Conservation (phyloP, 2,329 filamentous ascomycete species). For the Zymoseptoria crescenta region DNA sequence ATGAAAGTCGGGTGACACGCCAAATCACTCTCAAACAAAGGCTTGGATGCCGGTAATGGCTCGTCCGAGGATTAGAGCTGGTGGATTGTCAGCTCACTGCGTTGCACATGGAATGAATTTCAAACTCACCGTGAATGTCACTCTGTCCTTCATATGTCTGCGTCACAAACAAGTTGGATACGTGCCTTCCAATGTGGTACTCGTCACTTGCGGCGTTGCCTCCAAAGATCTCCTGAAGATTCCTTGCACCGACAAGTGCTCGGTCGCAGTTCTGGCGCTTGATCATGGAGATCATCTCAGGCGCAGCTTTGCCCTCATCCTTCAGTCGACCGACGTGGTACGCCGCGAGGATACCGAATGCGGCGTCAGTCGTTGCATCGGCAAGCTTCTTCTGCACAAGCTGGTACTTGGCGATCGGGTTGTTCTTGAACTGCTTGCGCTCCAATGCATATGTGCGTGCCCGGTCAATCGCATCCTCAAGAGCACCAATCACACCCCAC, state of each 20-base stretch:
- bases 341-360: conserved; percentile 82
- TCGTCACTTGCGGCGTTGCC: conserved; percentile 98
- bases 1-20: background rate
- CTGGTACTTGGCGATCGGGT: conserved; percentile 92
- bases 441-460: conserved; percentile 84
- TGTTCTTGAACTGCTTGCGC: conserved; percentile 90
- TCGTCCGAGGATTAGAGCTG: conserved; percentile 43
- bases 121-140: conserved; percentile 80
- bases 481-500: conserved; percentile 83
- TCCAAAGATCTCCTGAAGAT: conserved; percentile 89
- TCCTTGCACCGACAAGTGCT: conserved; percentile 70
- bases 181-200: conserved; percentile 89
- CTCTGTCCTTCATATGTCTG: conserved; percentile 98
- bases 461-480: conserved; percentile 82
- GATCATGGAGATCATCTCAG: conserved; percentile 96
- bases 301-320: conserved; percentile 76
- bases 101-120: background rate
- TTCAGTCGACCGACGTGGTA: conserved; percentile 88
- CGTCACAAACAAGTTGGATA: conserved; percentile 91
- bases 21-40: conserved; percentile 41
- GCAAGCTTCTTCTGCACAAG: conserved; percentile 96
- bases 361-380: conserved; percentile 82
- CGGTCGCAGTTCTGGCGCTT: conserved; percentile 97
- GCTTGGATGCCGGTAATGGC: conserved; percentile 63
- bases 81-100: conserved; percentile 18